Conservation (phyloP, 1,284 basidiomycete genomes). For the Ganoderma leucocontextum region DNA sequence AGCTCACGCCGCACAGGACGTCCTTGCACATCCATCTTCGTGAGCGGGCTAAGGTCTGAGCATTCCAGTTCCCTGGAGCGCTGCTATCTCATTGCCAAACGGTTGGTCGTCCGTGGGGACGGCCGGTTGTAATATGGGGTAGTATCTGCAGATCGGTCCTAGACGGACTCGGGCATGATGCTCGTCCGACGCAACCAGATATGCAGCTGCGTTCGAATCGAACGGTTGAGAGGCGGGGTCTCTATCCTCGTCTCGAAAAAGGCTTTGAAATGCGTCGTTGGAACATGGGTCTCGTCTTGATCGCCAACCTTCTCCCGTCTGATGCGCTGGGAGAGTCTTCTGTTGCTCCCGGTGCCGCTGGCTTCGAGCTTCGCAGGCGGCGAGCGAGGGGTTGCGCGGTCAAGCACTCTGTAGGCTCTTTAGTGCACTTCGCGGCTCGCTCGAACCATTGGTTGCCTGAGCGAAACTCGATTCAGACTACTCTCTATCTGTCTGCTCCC, state of each 20-base stretch:
- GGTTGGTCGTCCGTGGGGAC: background rate
- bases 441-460: background rate
- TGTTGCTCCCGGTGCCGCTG: constrained; percentile 1
- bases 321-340: background rate
- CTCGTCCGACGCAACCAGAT: constrained; percentile 2
- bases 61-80: background rate
- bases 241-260: background rate
- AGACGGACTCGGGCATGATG: background rate
- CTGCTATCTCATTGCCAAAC: background rate
- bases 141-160: background rate
- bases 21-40: constrained; percentile 8
- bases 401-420: background rate
- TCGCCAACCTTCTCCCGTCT: background rate
- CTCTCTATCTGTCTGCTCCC: constrained; percentile 8
- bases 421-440: constrained; percentile 20
- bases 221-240: background rate
- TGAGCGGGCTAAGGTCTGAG: constrained; percentile 15
- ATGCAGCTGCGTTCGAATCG: background rate
- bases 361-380: background rate
- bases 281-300: background rate
- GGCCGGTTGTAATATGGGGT: background rate
- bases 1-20: constrained; percentile 7
- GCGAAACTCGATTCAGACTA: constrained; percentile 5
- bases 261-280: background rate
- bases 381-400: background rate